Conservation (phyloP, 306 rosid genomes). For the Trifolium subterraneum region DNA sequence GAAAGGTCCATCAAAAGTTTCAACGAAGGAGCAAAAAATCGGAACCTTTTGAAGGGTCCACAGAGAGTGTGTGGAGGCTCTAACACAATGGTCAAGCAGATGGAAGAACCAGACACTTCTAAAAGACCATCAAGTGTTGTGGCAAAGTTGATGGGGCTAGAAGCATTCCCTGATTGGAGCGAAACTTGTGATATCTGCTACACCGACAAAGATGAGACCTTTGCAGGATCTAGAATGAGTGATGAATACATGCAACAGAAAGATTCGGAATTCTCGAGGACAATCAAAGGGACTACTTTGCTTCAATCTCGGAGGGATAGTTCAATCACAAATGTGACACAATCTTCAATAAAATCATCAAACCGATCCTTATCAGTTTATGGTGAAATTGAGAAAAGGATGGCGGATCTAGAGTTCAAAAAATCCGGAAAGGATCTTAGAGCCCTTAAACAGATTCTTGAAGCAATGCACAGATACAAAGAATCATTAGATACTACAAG, state of each 20-base stretch:
- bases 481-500: slow-evolving; percentile 54
- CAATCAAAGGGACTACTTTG: slow-evolving; percentile 16
- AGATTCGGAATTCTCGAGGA: slow-evolving; percentile 48
- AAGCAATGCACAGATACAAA: slow-evolving; percentile 79
- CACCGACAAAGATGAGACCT: slow-evolving; percentile 45
- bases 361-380: slow-evolving; percentile 63
- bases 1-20: slow-evolving; percentile 53
- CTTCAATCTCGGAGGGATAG: slow-evolving; percentile 46
- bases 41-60: slow-evolving; percentile 48
- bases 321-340: slow-evolving; percentile 42
- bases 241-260: slow-evolving; percentile 50
- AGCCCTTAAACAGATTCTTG: slow-evolving; percentile 94
- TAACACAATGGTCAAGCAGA: slow-evolving; percentile 45
- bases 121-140: slow-evolving; percentile 67
- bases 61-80: slow-evolving; percentile 49
- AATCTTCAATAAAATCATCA: slow-evolving; percentile 50
- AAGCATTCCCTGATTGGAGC: slow-evolving; percentile 55
- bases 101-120: slow-evolving; percentile 66
- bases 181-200: slow-evolving; percentile 48
- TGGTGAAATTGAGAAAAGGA: slow-evolving; percentile 89
- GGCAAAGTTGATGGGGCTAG: slow-evolving; percentile 94
- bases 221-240: slow-evolving; percentile 46
- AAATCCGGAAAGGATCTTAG: slow-evolving; percentile 94
- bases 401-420: slow-evolving; percentile 80
- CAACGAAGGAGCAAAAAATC: slow-evolving; percentile 54